Evolutionary conservation across 345 rosid species (phyloP).

Genomic region (Hypericum perforatum): DNA sequence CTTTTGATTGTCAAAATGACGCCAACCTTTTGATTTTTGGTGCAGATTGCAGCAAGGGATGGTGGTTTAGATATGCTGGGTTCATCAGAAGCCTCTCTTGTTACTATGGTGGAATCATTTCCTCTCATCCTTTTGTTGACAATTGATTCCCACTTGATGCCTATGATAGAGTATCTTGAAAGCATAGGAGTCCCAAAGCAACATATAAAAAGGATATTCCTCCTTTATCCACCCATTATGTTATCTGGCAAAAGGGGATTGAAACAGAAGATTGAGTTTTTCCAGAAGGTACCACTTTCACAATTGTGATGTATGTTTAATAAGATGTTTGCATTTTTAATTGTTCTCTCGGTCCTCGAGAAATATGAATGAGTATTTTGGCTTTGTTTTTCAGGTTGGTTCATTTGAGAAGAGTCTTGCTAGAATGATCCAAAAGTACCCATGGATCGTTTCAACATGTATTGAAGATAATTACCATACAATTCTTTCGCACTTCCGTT

Average conservation of each 20-base stretch:
- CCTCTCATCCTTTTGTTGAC: constrained; percentile 66
- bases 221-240: constrained; percentile 64
- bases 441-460: constrained; percentile 69
- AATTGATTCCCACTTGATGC: constrained; percentile 50
- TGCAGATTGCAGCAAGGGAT: constrained; percentile 84
- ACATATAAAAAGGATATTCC: constrained; percentile 33
- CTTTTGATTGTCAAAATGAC: too few relatives aligned
- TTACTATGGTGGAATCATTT: constrained; percentile 64
- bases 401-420: constrained; percentile 37
- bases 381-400: constrained; percentile 33
- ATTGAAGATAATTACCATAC: constrained; percentile 48
- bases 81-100: constrained; percentile 49
- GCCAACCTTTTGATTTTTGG: constrained; percentile 3
- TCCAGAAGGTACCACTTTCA: constrained; percentile 40
- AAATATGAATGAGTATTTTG: constrained; percentile 12
- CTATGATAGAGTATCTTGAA: constrained; percentile 42
- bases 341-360: constrained; percentile 2
- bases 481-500: too few relatives aligned
- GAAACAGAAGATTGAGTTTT: constrained; percentile 33
- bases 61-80: too few relatives aligned
- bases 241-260: constrained; percentile 29
- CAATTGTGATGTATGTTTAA: not conserved
- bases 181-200: constrained; percentile 39
- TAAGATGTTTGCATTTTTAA: too few relatives aligned
- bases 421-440: constrained; percentile 62